Percentiles rank a stretch among this genome's conserved stretches.
Conservation (phyloP, 257 asterid genomes). For the Penstemon newberryi region DNA sequence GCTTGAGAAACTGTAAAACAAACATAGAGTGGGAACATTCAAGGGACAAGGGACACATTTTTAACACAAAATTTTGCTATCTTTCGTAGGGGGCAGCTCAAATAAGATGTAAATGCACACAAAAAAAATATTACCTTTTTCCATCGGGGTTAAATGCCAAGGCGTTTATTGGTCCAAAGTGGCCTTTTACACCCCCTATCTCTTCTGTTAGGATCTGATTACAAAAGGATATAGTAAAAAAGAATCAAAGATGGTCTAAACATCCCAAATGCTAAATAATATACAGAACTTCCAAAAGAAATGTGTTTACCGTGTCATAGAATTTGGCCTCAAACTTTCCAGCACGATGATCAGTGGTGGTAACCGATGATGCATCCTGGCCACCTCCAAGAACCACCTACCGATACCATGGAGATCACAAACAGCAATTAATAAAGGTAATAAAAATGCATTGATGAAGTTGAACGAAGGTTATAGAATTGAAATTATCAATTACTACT, state of each 20-base stretch:
- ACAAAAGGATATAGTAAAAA: conserved; percentile 20
- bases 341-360: conserved; percentile 90
- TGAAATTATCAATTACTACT: not conserved
- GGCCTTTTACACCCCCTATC: conserved; percentile 95
- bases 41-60: not conserved
- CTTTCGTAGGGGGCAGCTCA: not conserved
- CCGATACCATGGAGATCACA: conserved; percentile 18
- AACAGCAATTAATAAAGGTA: conserved; percentile 12
- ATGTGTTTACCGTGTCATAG: conserved; percentile 71
- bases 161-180: conserved; percentile 94
- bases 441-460: conserved; percentile 1
- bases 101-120: not conserved
- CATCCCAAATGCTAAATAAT: not conserved
- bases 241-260: conserved; percentile 10
- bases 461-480: not conserved
- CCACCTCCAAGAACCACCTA: conserved; percentile 98
- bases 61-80: too few species aligned
- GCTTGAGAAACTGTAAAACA: conserved; percentile 62
- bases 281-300: not conserved
- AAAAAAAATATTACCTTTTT: conserved; percentile 52
- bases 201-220: conserved; percentile 76
- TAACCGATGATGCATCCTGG: conserved; percentile 86
- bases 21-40: not conserved
- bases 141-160: conserved; percentile 96
- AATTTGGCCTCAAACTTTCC: conserved; percentile 95